These are phyloP conservation scores for Orobanche coerulescens DNA, from an alignment of 257 asterid genomes.

Conservation along the genomic window DNA sequence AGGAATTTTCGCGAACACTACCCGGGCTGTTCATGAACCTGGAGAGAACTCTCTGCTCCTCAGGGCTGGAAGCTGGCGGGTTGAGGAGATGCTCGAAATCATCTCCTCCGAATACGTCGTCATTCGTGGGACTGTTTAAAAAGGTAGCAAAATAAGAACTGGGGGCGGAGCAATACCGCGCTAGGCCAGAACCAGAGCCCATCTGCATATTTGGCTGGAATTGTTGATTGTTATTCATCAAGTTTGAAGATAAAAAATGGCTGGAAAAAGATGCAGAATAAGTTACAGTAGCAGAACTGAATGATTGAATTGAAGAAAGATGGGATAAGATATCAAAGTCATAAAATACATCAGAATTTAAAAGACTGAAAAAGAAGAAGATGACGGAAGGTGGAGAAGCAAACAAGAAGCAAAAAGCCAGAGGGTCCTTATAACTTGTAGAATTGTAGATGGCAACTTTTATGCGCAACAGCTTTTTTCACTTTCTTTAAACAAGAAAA, in stretches of 20 bases:
- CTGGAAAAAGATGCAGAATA: not conserved
- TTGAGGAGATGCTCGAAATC: conserved; percentile 52
- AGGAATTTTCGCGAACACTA: not conserved
- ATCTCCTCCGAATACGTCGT: conserved; percentile 42
- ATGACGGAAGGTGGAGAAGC: not conserved
- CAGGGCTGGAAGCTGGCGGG: conserved; percentile 41
- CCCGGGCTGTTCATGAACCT: conserved; percentile 24
- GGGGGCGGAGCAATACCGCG: conserved; percentile 81
- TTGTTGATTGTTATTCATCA: conserved; percentile 24
- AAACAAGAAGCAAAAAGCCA: conserved; percentile 10
- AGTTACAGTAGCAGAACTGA: not conserved
- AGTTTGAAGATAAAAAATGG: not conserved
- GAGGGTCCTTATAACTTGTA: not conserved
- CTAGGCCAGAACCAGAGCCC: conserved; percentile 46
- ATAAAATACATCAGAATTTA: not conserved
- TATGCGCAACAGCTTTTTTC: conserved; percentile 10
- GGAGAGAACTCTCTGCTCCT: conserved; percentile 33
- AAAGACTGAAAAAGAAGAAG: not conserved
- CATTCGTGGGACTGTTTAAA: conserved; percentile 25
- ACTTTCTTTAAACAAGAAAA: conserved; percentile 15
- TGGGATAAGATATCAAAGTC: conserved; percentile 10
- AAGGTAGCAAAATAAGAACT: conserved; percentile 57
- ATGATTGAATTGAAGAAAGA: conserved; percentile 14
- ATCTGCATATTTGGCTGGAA: conserved; percentile 18
- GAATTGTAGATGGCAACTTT: conserved; percentile 13